Conservation (phyloP, 345 rosid genomes). For the Cochlearia excelsa region DNA sequence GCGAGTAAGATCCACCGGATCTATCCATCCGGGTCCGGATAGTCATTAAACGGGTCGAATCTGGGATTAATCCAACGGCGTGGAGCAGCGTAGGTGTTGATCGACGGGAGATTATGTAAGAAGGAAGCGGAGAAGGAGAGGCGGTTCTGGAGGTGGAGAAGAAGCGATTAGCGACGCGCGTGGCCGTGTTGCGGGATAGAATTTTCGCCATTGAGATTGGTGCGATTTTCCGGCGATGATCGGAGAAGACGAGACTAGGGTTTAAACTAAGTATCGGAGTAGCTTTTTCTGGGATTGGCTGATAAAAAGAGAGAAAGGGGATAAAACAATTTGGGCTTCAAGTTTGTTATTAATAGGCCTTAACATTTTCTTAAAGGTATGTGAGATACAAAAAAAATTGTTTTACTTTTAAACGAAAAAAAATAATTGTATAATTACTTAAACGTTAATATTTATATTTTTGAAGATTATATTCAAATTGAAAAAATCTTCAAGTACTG, state of each 20-base stretch:
- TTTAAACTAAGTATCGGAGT: background rate
- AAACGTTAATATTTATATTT: too few relatives aligned
- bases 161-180: conserved; percentile 23
- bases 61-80: conserved; percentile 23
- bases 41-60: conserved; percentile 16
- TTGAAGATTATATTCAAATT: too few relatives aligned
- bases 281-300: too few relatives aligned
- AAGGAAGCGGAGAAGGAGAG: conserved; percentile 4
- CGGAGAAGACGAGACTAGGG: background rate
- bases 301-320: background rate
- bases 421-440: too few relatives aligned
- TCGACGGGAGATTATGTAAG: conserved; percentile 20
- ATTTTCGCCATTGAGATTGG: conserved; percentile 28
- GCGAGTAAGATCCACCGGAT: conserved; percentile 31
- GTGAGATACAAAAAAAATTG: too few relatives aligned
- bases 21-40: conserved; percentile 27
- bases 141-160: conserved; percentile 25
- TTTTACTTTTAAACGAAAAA: too few relatives aligned
- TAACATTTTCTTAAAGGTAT: too few relatives aligned
- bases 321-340: too few relatives aligned
- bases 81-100: conserved; percentile 10
- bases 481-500: too few relatives aligned
- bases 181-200: conserved; percentile 25
- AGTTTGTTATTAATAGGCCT: too few relatives aligned
- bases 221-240: background rate